A percentile compares a stretch with the other conserved stretches of the same genome.
These are phyloP conservation scores for Serpula lacrymans DNA, from an alignment of 768 basidiomycete genomes.

Conservation along the genomic window DNA sequence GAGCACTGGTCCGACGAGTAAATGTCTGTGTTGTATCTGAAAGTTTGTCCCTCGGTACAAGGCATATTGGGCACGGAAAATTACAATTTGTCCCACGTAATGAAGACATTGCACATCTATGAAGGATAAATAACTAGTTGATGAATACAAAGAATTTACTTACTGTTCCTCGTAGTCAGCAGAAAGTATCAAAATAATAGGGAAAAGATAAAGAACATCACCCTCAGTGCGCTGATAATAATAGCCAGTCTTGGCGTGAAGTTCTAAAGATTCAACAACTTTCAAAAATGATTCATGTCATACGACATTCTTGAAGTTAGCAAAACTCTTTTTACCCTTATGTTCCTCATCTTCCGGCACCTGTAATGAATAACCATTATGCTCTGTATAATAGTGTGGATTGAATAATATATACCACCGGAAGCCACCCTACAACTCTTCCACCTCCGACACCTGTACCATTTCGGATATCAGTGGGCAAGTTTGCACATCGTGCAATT, in stretches of 20 bases:
- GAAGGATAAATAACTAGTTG: neutral
- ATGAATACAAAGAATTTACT: slow-evolving; percentile 6
- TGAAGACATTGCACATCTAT: slow-evolving; percentile 32
- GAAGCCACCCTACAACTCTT: slow-evolving; percentile 36
- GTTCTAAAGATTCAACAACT: slow-evolving; percentile 2
- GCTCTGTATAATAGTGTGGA: neutral
- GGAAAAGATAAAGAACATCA: slow-evolving; percentile 26
- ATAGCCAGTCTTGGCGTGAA: slow-evolving; percentile 5
- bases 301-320: slow-evolving; percentile 10
- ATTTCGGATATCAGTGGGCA: slow-evolving; percentile 31
- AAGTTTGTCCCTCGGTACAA: slow-evolving; percentile 26
- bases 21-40: slow-evolving; percentile 13
- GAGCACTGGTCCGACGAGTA: slow-evolving; percentile 14
- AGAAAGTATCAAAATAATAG: slow-evolving; percentile 28
- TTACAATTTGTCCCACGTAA: slow-evolving; percentile 22
- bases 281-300: slow-evolving; percentile 9
- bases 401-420: slow-evolving; percentile 25
- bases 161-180: slow-evolving; percentile 47
- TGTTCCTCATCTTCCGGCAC: slow-evolving; percentile 7
- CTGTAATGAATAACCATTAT: neutral
- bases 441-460: slow-evolving; percentile 31
- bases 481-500: slow-evolving; percentile 28
- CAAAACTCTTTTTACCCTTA: slow-evolving; percentile 2
- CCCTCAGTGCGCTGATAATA: slow-evolving; percentile 27
- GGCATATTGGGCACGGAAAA: slow-evolving; percentile 36